Conservation (phyloP, 305 asterid genomes). For the Rubia tinctorum region DNA sequence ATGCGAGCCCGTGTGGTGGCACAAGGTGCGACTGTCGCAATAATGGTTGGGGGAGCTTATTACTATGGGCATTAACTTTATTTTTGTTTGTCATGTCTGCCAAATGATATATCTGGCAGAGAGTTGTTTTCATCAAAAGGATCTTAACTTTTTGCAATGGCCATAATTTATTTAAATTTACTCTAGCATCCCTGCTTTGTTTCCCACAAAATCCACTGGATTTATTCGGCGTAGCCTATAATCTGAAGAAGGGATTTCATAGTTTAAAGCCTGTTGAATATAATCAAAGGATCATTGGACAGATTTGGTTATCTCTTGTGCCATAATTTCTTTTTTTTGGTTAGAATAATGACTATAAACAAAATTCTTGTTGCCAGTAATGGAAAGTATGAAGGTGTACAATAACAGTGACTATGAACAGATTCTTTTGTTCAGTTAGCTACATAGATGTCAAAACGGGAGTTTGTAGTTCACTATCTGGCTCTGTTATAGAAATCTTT, state of each 20-base stretch:
- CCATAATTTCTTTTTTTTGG: background rate
- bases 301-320: background rate
- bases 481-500: background rate
- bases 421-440: background rate
- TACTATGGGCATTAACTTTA: constrained; percentile 69
- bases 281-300: background rate
- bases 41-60: constrained; percentile 95
- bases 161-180: background rate
- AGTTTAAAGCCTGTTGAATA: background rate
- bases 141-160: background rate
- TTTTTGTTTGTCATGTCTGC: constrained; percentile 5
- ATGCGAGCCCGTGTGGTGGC: constrained; percentile 99
- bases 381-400: background rate
- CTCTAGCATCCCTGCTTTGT: background rate
- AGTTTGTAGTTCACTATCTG: background rate
- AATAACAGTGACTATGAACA: background rate
- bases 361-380: background rate
- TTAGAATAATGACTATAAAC: background rate
- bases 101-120: background rate
- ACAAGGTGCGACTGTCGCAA: constrained; percentile 93
- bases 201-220: background rate
- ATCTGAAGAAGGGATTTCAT: background rate
- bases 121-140: background rate
- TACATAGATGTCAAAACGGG: background rate
- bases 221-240: background rate